Conservation (phyloP, 2,329 filamentous ascomycete species). For the Pestalotiopsis sp. region DNA sequence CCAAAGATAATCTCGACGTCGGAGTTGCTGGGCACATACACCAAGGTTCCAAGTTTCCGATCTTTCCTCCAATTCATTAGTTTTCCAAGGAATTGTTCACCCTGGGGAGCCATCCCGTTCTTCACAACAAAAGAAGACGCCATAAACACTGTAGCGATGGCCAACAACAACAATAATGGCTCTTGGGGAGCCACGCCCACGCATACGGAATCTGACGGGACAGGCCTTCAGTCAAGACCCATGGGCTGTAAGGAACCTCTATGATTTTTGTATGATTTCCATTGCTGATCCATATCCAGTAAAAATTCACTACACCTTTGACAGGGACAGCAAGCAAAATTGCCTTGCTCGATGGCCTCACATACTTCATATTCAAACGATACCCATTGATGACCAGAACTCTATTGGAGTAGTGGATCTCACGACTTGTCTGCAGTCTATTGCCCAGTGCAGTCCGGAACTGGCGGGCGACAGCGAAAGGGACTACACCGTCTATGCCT, state of each 20-base stretch:
- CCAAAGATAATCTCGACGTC: neutral
- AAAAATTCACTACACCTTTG: slow-evolving; percentile 96
- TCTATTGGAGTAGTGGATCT: slow-evolving; percentile 88
- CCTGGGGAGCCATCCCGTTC: neutral
- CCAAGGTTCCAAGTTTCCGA: neutral
- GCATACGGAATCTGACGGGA: slow-evolving; percentile 38
- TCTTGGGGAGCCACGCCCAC: slow-evolving; percentile 24
- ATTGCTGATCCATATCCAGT: slow-evolving; percentile 55
- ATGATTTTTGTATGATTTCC: slow-evolving; percentile 2
- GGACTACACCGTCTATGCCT: slow-evolving; percentile 96
- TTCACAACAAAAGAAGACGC: neutral
- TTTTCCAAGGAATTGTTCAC: too few relatives aligned
- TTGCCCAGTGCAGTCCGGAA: slow-evolving; percentile 80
- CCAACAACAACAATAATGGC: slow-evolving; percentile 21
- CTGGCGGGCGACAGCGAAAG: slow-evolving; percentile 69
- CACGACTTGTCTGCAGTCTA: slow-evolving; percentile 81
- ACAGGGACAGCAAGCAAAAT: slow-evolving; percentile 83
- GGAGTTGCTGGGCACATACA: neutral
- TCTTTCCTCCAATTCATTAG: neutral
- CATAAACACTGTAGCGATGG: slow-evolving; percentile 21
- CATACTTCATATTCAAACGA: slow-evolving; percentile 76
- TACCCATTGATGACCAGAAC: slow-evolving; percentile 76
- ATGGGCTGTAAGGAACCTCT: slow-evolving; percentile 64
- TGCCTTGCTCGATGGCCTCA: slow-evolving; percentile 87
- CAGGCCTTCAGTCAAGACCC: slow-evolving; percentile 58